Evolutionary conservation across 495 filamentous ascomycete genomes (phyloP).

Genomic region (Neurospora discreta): DNA sequence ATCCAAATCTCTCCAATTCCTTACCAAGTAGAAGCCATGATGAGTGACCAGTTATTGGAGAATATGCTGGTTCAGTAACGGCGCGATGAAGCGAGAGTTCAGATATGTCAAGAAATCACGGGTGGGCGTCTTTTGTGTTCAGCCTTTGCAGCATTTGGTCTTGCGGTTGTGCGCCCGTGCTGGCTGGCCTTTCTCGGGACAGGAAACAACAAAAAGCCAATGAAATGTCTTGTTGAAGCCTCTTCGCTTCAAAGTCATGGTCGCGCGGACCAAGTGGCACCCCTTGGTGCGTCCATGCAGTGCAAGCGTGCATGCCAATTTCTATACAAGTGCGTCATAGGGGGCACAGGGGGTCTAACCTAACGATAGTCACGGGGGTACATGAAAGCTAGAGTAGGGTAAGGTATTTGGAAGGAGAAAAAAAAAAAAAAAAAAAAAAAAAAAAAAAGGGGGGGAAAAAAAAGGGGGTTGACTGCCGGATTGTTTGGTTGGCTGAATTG

Average conservation of each 20-base stretch:
- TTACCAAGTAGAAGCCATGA: neutral
- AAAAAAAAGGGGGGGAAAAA: no score
- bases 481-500: neutral
- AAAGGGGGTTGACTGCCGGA: neutral
- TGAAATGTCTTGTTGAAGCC: neutral
- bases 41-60: neutral
- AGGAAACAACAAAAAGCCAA: neutral
- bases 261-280: conserved; percentile 13
- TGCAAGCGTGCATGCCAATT: conserved; percentile 4
- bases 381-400: neutral
- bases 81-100: neutral
- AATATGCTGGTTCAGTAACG: neutral
- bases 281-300: conserved; percentile 7
- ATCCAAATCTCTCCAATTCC: neutral
- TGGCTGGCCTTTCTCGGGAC: neutral
- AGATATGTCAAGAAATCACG: neutral
- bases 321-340: conserved; percentile 23
- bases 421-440: no score
- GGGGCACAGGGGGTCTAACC: conserved; percentile 3
- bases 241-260: neutral
- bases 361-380: neutral
- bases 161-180: neutral
- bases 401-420: no score
- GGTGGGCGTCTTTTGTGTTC: neutral
- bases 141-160: neutral